Base-by-base conservation (phyloP, 352 stramenopile species). In the Pseudoperonospora humuli region DNA sequence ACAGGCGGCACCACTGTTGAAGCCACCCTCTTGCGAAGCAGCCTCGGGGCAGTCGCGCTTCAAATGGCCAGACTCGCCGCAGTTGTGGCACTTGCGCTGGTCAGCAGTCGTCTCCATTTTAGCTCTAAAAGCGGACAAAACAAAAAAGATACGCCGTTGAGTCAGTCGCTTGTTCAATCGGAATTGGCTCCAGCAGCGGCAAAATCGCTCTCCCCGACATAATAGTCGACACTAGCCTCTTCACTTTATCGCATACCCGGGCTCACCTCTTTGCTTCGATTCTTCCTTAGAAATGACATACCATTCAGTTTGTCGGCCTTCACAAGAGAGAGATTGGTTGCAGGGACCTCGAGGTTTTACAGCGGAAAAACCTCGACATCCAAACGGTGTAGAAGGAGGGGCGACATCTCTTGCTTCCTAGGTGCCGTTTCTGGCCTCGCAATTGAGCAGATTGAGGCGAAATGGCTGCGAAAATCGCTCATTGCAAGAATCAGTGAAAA, bases 41-140 rank as follows among this genome's bases (percentile, higher is more conserved):
- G 66, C 55, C 45, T 86, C 62, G 5, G 79, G 72, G 69, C 79
- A 91, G 57, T 91, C 75, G 27, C 79, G 79, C 41, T 74, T 74
- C 15, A 88, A 39, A 63, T 91, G 79, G 52, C 79, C 79, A 5
- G 42, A 45, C 49, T 91, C 63, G 51, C 75, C 74, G 64, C 79
- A 90, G 67, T 71, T 86, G 73, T 87, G 73, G 71, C 76, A 91
- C 63, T 84, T 84, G 57, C 78, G 78, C 35, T 62, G 57, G 45
- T 71, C 49, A 39, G 29, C 29, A n/a, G 44, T 44, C 19, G 54
- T 47, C 46, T 81, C 68, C 70, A 80, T 80, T 39, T 63, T 42
- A 24, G 41, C 8, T 52, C 43, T 51, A 35, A 15, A 33, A 20
- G 38, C 39, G 17, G 13, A 46, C 14, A 24, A n/a, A 54, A 39